Conservation (phyloP, 169 alveolate genomes). For the Pseudocohnilembus persalinus region DNA sequence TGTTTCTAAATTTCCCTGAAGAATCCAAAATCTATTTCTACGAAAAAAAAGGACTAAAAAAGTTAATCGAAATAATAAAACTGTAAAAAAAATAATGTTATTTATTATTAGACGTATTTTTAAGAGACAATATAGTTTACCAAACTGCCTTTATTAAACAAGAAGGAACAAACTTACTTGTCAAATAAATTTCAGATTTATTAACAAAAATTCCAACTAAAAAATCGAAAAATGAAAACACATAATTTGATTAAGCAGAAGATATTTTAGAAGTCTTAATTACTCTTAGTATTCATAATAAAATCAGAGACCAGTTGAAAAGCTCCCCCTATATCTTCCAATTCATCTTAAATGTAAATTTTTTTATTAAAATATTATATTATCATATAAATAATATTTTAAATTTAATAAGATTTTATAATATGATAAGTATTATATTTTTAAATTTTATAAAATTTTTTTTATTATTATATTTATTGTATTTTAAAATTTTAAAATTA, state of each 20-base stretch:
- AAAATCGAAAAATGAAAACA: not conserved
- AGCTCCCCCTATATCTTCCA: not conserved
- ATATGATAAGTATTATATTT: too few species aligned
- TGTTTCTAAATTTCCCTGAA: conserved; percentile 14
- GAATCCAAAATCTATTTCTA: conserved; percentile 51
- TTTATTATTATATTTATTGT: too few species aligned
- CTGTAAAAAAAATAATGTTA: conserved; percentile 1
- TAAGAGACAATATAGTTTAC: conserved; percentile 11
- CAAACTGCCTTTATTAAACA: not conserved
- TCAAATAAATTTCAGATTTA: not conserved
- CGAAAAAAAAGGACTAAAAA: conserved; percentile 50
- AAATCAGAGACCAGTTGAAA: not conserved
- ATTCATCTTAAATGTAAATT: not conserved
- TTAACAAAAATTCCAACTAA: conserved; percentile 2
- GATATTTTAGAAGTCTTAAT: not conserved
- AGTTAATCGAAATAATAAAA: conserved; percentile 31
- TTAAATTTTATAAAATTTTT: too few species aligned
- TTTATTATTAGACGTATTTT: not conserved
- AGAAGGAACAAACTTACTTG: not conserved
- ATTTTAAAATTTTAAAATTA: too few species aligned
- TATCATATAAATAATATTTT: too few species aligned
- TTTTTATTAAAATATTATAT: too few species aligned
- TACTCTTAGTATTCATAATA: not conserved
- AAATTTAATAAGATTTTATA: too few species aligned
- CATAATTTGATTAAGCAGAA: not conserved